Base-by-base conservation (phyloP, 2,329 filamentous ascomycete genomes). In the Clonostachys rosea region DNA sequence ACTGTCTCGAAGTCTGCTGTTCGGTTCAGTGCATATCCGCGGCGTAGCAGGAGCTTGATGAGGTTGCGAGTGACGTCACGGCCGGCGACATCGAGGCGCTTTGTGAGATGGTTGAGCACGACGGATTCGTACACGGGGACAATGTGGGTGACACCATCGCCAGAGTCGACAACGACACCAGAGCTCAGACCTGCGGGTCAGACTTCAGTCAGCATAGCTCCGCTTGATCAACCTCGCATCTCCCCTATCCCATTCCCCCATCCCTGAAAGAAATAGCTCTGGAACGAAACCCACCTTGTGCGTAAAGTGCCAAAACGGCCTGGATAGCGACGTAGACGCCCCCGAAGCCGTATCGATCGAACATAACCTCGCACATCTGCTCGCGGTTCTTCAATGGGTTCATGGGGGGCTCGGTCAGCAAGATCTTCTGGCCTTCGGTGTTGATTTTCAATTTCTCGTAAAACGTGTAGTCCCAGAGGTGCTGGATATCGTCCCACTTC, bases 401-500 rank as follows among this genome's bases (percentile, higher is more conserved):
- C 87, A 97, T 94, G 14, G 94, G 94, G 35, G 94, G 92, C 71
- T 99, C 94, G 42, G 92, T 97, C 57, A 97, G 81, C 54, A 99
- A 81, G 67, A 99, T 97, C 81, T 99, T 99, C 70, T 91, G 90
- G 56, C 90, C 92, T 18, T 82, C 83, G 3, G 94, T 83, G 66
- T 97, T 89, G 57, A 99, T 77, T 69, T 91, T 84, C 82, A 99
- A 89, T 82, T 97, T 97, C 68, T 99, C 92, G 70, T 82, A 86
- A 69, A 99, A 99, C 20, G 94, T 99, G 69, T 95, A 97, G 73
- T 99, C 92, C 94, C 94, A 99, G 47, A 99, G 84, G 65, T 97
- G 92, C 75, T 96, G 89, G 94, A 99, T 99, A 69, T 99, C 94
- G 59, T 99, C 94, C 94, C 94, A 99, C 65, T 91, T 91, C 81